A percentile compares a stretch with the other conserved stretches of the same genome.
Evolutionary conservation across 75 land plant genomes (phyloP).

Genomic region (Ceratopteris richardii): DNA sequence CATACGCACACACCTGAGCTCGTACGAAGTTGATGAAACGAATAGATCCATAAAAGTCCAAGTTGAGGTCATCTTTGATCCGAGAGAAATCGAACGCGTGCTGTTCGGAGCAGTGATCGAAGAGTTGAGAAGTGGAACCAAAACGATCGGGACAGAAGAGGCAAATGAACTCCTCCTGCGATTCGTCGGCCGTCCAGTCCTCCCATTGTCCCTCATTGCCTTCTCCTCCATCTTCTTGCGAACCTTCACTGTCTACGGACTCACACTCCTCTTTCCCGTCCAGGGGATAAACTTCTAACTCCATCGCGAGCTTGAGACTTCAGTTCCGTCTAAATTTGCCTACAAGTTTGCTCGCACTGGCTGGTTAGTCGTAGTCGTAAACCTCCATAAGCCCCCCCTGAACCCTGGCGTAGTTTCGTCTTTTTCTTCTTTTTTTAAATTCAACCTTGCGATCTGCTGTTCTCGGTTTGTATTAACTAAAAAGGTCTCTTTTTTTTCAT

Average conservation of each 20-base stretch:
- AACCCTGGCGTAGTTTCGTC: no score
- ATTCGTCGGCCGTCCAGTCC: constrained; percentile 50
- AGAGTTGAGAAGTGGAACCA: constrained; percentile 31
- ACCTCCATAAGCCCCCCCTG: no score
- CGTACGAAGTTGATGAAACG: constrained; percentile 83
- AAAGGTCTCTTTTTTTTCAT: no score
- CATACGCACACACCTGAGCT: constrained; percentile 34
- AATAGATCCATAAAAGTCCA: constrained; percentile 69
- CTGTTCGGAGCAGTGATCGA: constrained; percentile 43
- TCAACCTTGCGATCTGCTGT: no score
- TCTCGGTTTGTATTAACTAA: no score
- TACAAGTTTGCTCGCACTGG: no score
- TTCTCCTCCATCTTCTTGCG: constrained; percentile 46
- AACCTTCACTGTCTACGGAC: constrained; percentile 19
- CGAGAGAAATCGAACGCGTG: constrained; percentile 66
- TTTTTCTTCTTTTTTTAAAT: no score
- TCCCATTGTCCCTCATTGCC: constrained; percentile 49
- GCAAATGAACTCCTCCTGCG: constrained; percentile 28
- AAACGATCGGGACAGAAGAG: constrained; percentile 55
- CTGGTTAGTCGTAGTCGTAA: no score
- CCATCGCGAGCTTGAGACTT: no score
- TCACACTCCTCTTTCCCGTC: constrained; percentile 1
- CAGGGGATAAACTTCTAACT: no score
- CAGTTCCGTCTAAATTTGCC: no score
- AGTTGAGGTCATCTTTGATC: constrained; percentile 24